These are phyloP conservation scores for Arctium lappa DNA, from an alignment of 129 eudicot species.

Conservation along the genomic window DNA sequence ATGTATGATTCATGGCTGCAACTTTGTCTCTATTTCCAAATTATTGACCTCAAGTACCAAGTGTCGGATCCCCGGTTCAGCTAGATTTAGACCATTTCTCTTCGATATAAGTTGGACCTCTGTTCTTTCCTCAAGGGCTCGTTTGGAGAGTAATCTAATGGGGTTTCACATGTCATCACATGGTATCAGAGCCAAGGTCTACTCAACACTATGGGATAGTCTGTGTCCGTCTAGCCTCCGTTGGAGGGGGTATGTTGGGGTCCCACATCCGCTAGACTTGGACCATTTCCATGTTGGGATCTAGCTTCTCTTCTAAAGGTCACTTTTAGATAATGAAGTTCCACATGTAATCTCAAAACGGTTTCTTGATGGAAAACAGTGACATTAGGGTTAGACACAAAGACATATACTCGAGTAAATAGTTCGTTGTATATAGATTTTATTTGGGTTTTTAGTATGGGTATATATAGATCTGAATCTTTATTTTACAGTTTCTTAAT, in stretches of 20 bases:
- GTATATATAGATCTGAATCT: conserved; percentile 1
- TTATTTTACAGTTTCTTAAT: conserved; percentile 6
- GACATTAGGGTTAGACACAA: background rate
- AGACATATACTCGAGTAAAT: background rate
- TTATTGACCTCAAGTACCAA: background rate
- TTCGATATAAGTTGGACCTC: background rate
- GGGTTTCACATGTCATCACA: background rate
- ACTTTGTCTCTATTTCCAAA: background rate
- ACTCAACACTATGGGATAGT: background rate
- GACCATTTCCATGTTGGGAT: background rate
- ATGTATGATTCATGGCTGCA: background rate
- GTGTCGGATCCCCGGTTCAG: background rate
- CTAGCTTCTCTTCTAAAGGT: background rate
- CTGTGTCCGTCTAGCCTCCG: background rate
- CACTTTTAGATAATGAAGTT: background rate
- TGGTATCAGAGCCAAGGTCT: background rate
- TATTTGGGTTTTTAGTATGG: background rate
- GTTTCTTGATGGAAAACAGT: background rate
- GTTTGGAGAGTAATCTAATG: background rate
- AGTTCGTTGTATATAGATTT: conserved; percentile 10
- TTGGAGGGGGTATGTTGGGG: background rate
- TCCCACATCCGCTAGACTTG: background rate
- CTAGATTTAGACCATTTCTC: background rate
- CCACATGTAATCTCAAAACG: background rate
- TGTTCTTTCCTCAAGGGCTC: background rate